Evolutionary conservation across 352 stramenopile genomes (phyloP).

Genomic region (Elongisporangium undulatum): DNA sequence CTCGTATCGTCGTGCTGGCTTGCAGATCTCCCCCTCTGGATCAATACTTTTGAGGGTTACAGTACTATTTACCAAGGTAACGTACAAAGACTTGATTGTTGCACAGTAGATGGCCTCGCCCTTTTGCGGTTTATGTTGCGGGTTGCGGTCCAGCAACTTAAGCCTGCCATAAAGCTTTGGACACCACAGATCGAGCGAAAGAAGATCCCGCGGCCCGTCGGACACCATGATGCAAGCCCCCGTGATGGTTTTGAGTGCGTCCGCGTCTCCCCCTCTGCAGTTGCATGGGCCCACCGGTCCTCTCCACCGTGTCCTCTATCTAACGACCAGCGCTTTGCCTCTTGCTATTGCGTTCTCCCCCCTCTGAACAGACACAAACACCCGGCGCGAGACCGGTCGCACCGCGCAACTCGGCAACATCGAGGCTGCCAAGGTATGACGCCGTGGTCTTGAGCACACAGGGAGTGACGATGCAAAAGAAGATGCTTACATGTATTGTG

Average conservation of each 20-base stretch:
- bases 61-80: neutral
- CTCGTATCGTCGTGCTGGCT: neutral
- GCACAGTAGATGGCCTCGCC: neutral
- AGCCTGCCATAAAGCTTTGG: conserved; percentile 7
- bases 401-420: conserved; percentile 99
- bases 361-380: conserved; percentile 90
- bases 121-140: neutral
- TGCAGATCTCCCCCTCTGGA: neutral
- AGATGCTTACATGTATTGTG: neutral
- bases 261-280: neutral
- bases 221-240: conserved; percentile 85
- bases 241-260: conserved; percentile 95
- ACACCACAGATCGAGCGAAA: conserved; percentile 9
- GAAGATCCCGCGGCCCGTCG: conserved; percentile 8
- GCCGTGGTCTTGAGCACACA: neutral
- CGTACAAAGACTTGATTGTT: neutral
- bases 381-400: conserved; percentile 96
- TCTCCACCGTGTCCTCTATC: neutral
- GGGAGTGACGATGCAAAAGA: neutral
- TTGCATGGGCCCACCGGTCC: neutral
- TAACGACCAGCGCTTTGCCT: neutral
- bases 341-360: neutral
- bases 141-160: conserved; percentile 2
- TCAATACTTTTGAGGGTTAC: neutral
- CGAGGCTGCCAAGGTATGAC: conserved; percentile 86